A percentile compares a stretch with the other conserved stretches of the same genome.
Conservation (phyloP, 2,329 filamentous ascomycete species). For the Penicillium sp. region DNA sequence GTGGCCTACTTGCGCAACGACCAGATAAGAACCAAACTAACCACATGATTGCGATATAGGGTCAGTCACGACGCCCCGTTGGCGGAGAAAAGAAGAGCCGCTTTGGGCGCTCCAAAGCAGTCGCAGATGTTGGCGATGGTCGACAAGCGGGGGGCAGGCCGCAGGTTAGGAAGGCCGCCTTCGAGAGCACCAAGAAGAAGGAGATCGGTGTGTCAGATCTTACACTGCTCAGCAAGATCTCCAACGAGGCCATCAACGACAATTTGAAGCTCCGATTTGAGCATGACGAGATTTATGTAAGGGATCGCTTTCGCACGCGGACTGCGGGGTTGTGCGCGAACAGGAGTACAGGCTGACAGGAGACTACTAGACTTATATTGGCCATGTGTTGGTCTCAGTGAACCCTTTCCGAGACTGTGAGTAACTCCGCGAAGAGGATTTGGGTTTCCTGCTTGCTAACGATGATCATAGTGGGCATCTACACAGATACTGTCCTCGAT, state of each 20-base stretch:
- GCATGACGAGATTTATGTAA: constrained; percentile 89
- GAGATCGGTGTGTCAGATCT: constrained; percentile 98
- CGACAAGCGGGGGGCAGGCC: constrained; percentile 49
- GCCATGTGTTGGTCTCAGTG: constrained; percentile 97
- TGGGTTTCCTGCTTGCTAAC: constrained; percentile 35
- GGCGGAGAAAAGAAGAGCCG: constrained; percentile 44
- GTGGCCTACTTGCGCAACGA: constrained; percentile 8
- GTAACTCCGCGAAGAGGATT: constrained; percentile 28
- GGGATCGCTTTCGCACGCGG: constrained; percentile 25
- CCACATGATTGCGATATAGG: constrained; percentile 25
- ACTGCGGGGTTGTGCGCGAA: constrained; percentile 15
- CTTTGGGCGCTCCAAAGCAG: constrained; percentile 42
- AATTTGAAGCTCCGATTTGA: constrained; percentile 98
- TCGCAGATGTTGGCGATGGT: constrained; percentile 42
- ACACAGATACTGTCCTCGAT: constrained; percentile 88
- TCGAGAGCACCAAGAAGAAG: constrained; percentile 97
- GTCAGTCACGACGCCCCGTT: constrained; percentile 43
- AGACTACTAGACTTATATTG: constrained; percentile 77
- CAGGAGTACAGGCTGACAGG: constrained; percentile 12
- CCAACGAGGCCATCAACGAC: constrained; percentile 98
- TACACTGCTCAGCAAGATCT: constrained; percentile 96
- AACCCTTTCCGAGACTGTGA: constrained; percentile 90
- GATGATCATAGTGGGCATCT: constrained; percentile 71
- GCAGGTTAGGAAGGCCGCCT: constrained; percentile 91
- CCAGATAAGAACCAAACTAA: constrained; percentile 15